Evolutionary conservation across 2,329 filamentous ascomycete species (phyloP).

Genomic region (Fusarium euwallaceae): DNA sequence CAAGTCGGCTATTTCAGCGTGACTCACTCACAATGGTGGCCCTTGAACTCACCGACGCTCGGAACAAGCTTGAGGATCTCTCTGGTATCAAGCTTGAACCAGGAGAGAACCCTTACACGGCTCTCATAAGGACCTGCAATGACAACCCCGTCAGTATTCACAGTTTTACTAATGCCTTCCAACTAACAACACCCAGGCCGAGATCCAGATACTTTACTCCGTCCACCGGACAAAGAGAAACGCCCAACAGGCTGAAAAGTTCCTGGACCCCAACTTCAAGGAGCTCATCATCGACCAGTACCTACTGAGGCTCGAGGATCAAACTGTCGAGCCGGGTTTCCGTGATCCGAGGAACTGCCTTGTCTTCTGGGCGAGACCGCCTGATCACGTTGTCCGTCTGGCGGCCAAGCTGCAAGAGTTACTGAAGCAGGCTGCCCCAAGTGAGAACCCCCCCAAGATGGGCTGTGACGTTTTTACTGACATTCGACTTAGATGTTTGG

Average conservation of each 20-base stretch:
- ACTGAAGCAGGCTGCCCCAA: slow-evolving; percentile 74
- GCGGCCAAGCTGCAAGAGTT: slow-evolving; percentile 77
- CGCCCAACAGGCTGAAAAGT: slow-evolving; percentile 78
- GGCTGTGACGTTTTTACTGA: not conserved
- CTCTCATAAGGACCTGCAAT: slow-evolving; percentile 76
- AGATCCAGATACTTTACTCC: slow-evolving; percentile 80
- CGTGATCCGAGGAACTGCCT: slow-evolving; percentile 84
- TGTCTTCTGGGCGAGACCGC: slow-evolving; percentile 89
- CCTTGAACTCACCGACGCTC: slow-evolving; percentile 51
- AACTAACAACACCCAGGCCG: slow-evolving; percentile 58
- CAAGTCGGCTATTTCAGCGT: not conserved
- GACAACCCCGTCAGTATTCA: slow-evolving; percentile 71
- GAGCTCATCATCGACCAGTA: slow-evolving; percentile 83
- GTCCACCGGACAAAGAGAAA: slow-evolving; percentile 83
- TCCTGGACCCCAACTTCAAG: slow-evolving; percentile 76
- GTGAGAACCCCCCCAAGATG: slow-evolving; percentile 64
- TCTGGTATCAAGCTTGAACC: slow-evolving; percentile 64
- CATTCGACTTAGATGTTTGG: slow-evolving; percentile 75
- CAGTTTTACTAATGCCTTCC: not conserved
- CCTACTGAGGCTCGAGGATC: slow-evolving; percentile 76
- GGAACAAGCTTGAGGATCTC: slow-evolving; percentile 67
- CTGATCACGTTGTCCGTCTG: slow-evolving; percentile 76
- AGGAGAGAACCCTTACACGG: slow-evolving; percentile 81
- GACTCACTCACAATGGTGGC: slow-evolving; percentile 23
- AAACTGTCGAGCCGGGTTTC: slow-evolving; percentile 75